Base-by-base conservation (phyloP, 2,329 filamentous ascomycete species). In the Colletotrichum higginsianum region DNA sequence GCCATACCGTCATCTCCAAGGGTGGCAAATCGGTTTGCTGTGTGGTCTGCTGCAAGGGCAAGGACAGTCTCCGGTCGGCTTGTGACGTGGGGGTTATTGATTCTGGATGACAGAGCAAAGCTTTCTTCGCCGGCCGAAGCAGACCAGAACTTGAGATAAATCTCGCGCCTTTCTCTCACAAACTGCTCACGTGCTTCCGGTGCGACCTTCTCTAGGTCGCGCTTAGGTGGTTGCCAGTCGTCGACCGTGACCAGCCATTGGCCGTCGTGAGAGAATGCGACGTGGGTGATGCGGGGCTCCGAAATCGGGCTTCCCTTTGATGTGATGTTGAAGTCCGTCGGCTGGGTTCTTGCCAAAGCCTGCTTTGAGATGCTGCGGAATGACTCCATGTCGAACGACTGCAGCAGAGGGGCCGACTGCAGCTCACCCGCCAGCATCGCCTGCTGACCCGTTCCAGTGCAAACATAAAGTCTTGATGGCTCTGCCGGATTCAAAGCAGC, bases 211-310 rank as follows among this genome's bases (percentile, higher is more conserved):
- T 89, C 87, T 16, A 93, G 82, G 78, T 98, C 95, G 71, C 88
- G 85, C 15, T 84, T 83, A 12, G 93, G 90, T 1, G 95, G 95
- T 62, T 88, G 87, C 96, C 96, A 99, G 77, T 95, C 93, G 79
- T 99, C 96, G 1, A 97, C 89, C 1, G 94, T 98, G 5, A 93
- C 95, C 68, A 99, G 88, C 95, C 96, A 98, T 75, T 90, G 88
- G 21, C 96, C 96, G 78, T 98, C 92, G 61, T 88, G 85, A 53
- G 93, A 96, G 75, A 96, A 90, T 53, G 91, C 89, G 61, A 98
- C 84, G 67, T 93, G 89, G 8, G 89, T 92, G 57, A 98, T 89
- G 73, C 92, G 89, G 0, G 96, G 96, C 75, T 98, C 93, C 16
- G 90, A 87, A 61, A 98, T 90, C 5, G 89, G 87, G 62, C 89